These are phyloP conservation scores for Blastobotrys peoriensis DNA, from an alignment of 805 yeast species.

Conservation along the genomic window DNA sequence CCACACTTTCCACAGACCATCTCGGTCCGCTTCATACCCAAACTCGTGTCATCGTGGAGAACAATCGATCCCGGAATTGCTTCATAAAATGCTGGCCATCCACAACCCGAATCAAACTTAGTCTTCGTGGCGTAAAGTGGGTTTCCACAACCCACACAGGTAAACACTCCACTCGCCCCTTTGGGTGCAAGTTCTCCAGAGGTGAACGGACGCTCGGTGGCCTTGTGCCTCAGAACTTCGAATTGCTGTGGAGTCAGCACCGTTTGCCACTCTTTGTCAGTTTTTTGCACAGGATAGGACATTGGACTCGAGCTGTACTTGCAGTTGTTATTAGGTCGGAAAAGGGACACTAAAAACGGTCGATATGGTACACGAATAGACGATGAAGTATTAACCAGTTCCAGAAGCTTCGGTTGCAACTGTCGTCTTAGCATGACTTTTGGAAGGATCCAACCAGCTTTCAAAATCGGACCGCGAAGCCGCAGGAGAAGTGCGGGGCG, in stretches of 20 bases:
- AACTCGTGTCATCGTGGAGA: conserved; percentile 51
- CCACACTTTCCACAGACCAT: conserved; percentile 86
- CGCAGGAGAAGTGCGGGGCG: too few relatives aligned
- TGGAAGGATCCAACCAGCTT: too few relatives aligned
- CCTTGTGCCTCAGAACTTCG: conserved; percentile 65
- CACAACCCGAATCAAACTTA: conserved; percentile 88
- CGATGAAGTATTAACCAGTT: too few relatives aligned
- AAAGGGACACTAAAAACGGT: too few relatives aligned
- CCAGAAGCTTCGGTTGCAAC: too few relatives aligned
- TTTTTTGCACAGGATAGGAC: conserved; percentile 20
- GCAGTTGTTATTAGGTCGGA: too few relatives aligned
- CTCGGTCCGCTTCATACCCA: conserved; percentile 83
- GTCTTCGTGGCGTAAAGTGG: conserved; percentile 76
- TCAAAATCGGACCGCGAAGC: too few relatives aligned
- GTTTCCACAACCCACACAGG: conserved; percentile 78
- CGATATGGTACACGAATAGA: too few relatives aligned
- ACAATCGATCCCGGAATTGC: conserved; percentile 77
- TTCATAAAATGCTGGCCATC: conserved; percentile 97
- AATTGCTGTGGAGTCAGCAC: conserved; percentile 70
- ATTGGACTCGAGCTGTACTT: conserved; percentile 2
- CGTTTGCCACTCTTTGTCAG: conserved; percentile 74
- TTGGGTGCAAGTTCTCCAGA: conserved; percentile 51
- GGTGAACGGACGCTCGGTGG: conserved; percentile 61
- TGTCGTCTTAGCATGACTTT: too few relatives aligned
- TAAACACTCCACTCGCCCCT: conserved; percentile 55